A percentile compares a stretch with the other conserved stretches of the same genome.
phyloP scores from a whole-genome alignment of 106 monocot species.

The Apostasia ramifera region DNA sequence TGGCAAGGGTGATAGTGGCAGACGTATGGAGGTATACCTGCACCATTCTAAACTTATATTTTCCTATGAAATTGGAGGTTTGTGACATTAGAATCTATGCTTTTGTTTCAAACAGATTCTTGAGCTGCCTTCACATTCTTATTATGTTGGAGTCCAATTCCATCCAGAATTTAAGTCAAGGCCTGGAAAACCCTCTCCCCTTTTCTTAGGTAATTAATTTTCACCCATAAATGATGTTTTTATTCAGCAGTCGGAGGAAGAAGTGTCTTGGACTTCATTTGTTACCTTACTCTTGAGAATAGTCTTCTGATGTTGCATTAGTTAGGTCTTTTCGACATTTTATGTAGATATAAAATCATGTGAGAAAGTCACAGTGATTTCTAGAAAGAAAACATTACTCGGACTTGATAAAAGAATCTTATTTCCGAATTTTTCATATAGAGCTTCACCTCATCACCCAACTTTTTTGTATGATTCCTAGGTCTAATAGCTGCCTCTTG shows the following conservation, averaged over 20 bases:
- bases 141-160: conserved; percentile 80
- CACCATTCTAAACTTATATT: neutral
- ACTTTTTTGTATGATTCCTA: conserved; percentile 11
- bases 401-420: neutral
- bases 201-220: conserved; percentile 58
- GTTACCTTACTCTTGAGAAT: neutral
- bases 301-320: neutral
- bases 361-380: neutral
- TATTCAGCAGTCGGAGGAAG: no score
- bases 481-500: conserved; percentile 68
- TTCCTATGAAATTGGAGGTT: neutral
- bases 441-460: neutral
- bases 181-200: conserved; percentile 80
- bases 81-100: neutral
- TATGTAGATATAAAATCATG: no score
- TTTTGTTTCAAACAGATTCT: conserved; percentile 56
- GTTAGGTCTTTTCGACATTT: no score
- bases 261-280: neutral
- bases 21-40: conserved; percentile 74
- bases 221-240: neutral
- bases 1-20: conserved; percentile 84
- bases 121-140: conserved; percentile 76
- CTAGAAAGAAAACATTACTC: neutral
- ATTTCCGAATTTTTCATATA: neutral
- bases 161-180: conserved; percentile 95